Percentiles rank a stretch among this genome's conserved stretches.
phyloP scores from a whole-genome alignment of 2,329 filamentous ascomycete genomes.

The Colletotrichum caudatum region DNA sequence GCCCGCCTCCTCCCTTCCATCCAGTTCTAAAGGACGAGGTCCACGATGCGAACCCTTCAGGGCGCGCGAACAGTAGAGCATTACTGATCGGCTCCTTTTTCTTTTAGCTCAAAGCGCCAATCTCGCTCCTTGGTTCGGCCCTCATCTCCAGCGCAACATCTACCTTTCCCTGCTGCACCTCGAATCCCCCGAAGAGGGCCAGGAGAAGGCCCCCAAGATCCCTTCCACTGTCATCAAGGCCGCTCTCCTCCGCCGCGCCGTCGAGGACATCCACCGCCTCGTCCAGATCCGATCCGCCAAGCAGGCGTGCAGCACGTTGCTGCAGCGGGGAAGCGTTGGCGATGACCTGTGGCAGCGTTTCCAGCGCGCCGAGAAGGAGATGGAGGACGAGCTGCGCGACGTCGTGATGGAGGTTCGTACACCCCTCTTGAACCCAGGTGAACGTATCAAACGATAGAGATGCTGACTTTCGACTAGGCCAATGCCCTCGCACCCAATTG shows the following conservation, averaged over 20 bases:
- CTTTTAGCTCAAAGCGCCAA: constrained; percentile 78
- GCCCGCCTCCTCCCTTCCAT: not conserved
- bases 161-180: constrained; percentile 94
- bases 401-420: constrained; percentile 86
- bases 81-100: constrained; percentile 37
- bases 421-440: not conserved
- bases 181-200: constrained; percentile 68
- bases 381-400: constrained; percentile 94
- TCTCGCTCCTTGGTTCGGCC: constrained; percentile 93
- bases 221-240: constrained; percentile 90
- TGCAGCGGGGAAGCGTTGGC: constrained; percentile 92
- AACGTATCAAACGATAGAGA: not conserved
- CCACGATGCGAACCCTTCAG: not conserved
- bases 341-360: constrained; percentile 97
- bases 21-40: not conserved
- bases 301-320: constrained; percentile 82
- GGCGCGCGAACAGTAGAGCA: not conserved
- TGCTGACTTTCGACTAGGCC: constrained; percentile 67
- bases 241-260: constrained; percentile 87
- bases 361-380: constrained; percentile 92
- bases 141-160: constrained; percentile 91
- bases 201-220: constrained; percentile 76
- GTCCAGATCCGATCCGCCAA: constrained; percentile 91
- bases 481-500: constrained; percentile 90
- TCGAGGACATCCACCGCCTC: constrained; percentile 93